Evolutionary conservation across 73 alveolate genomes (phyloP).

Genomic region (Tetrahymena elliotti): DNA sequence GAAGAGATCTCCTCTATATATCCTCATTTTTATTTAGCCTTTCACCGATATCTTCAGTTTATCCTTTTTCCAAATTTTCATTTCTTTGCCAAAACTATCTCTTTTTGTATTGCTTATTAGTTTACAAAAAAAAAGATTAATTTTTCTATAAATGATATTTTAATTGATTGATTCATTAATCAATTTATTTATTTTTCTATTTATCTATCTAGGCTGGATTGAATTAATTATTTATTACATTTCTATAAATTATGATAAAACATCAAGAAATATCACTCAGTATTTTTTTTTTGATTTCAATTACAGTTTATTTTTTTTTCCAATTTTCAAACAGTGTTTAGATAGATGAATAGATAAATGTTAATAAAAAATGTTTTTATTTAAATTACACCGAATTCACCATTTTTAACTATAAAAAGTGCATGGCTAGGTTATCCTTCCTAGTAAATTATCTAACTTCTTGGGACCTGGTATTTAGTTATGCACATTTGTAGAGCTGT

Average conservation of each 20-base stretch:
- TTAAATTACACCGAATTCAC: not conserved
- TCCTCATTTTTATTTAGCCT: not conserved
- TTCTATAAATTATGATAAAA: not conserved
- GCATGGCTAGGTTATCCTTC: not conserved
- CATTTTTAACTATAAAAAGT: not conserved
- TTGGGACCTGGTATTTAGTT: not conserved
- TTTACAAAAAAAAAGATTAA: not conserved
- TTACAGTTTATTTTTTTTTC: no score
- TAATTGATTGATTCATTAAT: no score
- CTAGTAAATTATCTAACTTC: not conserved
- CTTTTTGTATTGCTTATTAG: not conserved
- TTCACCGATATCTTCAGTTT: not conserved
- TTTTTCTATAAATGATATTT: not conserved
- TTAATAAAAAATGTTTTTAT: no score
- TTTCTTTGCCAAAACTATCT: not conserved
- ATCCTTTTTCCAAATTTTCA: not conserved
- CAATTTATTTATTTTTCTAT: not conserved
- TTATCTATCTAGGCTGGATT: not conserved
- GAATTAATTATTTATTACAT: not conserved
- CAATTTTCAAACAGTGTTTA: not conserved
- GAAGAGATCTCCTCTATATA: not conserved
- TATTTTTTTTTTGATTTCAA: no score
- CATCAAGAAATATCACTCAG: not conserved
- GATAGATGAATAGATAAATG: not conserved
- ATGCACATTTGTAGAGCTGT: not conserved